A percentile compares a stretch with the other conserved stretches of the same genome.
Evolutionary conservation across 331 rosid genomes (phyloP).

Genomic region (Acacia concinna): DNA sequence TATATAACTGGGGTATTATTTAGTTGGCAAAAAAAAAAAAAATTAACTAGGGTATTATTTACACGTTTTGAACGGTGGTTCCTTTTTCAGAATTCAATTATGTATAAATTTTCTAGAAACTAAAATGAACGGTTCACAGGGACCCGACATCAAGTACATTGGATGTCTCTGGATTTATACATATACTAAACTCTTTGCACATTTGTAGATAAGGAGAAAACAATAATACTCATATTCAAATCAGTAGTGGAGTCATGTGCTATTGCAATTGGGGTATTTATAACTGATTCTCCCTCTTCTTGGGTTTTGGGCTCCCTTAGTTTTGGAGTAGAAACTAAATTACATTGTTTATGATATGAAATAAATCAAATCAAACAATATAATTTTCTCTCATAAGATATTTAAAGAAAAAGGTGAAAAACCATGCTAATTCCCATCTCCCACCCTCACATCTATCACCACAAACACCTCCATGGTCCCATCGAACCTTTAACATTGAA

Average conservation of each 20-base stretch:
- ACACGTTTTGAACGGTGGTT: too few species aligned
- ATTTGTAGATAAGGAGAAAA: background rate
- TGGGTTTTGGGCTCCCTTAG: too few species aligned
- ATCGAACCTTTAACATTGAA: background rate
- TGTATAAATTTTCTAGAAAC: background rate
- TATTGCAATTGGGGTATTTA: too few species aligned
- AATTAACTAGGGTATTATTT: too few species aligned
- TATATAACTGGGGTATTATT: too few species aligned
- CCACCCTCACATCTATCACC: background rate
- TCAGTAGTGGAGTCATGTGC: too few species aligned
- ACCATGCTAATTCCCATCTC: background rate
- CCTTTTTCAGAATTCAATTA: background rate
- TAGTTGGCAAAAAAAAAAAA: too few species aligned
- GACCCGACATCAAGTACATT: conserved; percentile 5
- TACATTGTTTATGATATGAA: too few species aligned
- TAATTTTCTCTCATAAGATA: background rate
- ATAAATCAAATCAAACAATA: background rate
- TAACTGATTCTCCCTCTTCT: too few species aligned
- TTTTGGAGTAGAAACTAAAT: too few species aligned
- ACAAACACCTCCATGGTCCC: background rate
- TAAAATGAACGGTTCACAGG: background rate
- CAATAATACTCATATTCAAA: too few species aligned
- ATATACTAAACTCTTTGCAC: background rate
- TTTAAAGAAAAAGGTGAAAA: background rate
- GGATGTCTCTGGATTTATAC: background rate